Percentiles rank a stretch among this genome's conserved stretches.
phyloP scores from a whole-genome alignment of 2,329 filamentous ascomycete genomes.

The Lachnellula suecica region DNA sequence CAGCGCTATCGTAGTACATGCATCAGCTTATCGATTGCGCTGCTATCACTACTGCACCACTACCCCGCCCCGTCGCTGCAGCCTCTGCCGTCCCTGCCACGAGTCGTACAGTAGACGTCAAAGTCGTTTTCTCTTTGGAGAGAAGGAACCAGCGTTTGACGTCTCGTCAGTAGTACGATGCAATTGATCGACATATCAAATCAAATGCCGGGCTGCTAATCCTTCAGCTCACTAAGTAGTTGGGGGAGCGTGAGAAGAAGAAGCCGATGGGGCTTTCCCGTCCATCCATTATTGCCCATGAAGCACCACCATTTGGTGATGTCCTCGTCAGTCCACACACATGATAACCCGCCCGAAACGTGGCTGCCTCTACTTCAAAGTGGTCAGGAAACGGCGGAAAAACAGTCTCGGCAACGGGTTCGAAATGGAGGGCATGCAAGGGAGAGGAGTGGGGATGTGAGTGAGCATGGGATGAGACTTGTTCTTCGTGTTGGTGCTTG shows the following conservation, averaged over 20 bases:
- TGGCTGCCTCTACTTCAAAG: not conserved
- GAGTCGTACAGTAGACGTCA: not conserved
- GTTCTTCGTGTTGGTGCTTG: not conserved
- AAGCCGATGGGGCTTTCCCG: too few relatives aligned
- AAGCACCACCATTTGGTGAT: not conserved
- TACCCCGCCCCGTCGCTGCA: not conserved
- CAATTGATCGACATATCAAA: not conserved
- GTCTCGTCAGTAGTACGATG: not conserved
- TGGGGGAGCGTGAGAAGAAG: too few relatives aligned
- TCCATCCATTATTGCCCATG: not conserved
- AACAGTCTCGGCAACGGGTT: not conserved
- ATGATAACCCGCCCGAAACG: not conserved
- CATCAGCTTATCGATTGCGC: not conserved
- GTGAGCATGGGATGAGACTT: not conserved
- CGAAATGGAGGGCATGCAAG: not conserved
- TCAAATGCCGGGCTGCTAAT: too few relatives aligned
- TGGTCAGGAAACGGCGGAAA: not conserved
- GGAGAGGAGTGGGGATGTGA: not conserved
- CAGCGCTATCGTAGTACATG: not conserved
- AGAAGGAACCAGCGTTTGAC: not conserved
- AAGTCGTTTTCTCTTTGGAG: not conserved
- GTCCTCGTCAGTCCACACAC: not conserved
- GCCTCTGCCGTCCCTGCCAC: not conserved
- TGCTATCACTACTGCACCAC: not conserved
- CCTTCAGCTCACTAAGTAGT: too few relatives aligned